Base-by-base conservation (phyloP, 768 basidiomycete species). In the Lepiota subincarnata region DNA sequence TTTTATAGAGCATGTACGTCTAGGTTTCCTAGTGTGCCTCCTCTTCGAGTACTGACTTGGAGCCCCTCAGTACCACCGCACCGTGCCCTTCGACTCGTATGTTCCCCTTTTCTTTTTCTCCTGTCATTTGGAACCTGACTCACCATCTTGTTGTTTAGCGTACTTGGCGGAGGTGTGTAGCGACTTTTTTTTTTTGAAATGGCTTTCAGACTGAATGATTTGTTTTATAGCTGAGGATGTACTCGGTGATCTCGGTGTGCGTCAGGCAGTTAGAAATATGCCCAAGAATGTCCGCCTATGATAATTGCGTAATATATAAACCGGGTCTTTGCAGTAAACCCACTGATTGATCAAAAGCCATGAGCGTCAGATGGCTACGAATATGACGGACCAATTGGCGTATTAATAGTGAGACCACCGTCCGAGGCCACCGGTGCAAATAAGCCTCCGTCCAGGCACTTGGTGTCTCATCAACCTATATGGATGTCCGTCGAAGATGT, bases 181-280 rank as follows among this genome's bases (percentile, higher is more conserved):
- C 10, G 8, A 36, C 11, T 18, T 35, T 31, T 48, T 14, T 43
- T 24, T 48, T 14, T 43, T 24, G 16, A 19, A 18, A 10, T 24
- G 5, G 24, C 24, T 24, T 24, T 24, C 24, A 24, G 24, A 47
- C 22, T 50, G n/a, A 22, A 8, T 19, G 24, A 4, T 22, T 41
- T 50, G 5, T 37, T 18, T 45, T 11, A 18, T 7, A 56, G 79
- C 80, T 24, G 83, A 88, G 64, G 85, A 86, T 55, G 86, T 89
- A 4, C 69, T 89, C 46, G 80, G 79, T 2, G 88, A 89, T 66
- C 72, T 89, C 16, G 86, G 87, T 51, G 85, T 89, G 10, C 77
- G 87, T 40, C 87, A 88, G 64, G 88, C 87, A 3, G 72, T 88
- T 59, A 73, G 82, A 45, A 69, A 67, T 14, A 89, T 90, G 80